A percentile compares a stretch with the other conserved stretches of the same genome.
Conservation (phyloP, 306 rosid genomes). For the Pyrus bretschneideri region DNA sequence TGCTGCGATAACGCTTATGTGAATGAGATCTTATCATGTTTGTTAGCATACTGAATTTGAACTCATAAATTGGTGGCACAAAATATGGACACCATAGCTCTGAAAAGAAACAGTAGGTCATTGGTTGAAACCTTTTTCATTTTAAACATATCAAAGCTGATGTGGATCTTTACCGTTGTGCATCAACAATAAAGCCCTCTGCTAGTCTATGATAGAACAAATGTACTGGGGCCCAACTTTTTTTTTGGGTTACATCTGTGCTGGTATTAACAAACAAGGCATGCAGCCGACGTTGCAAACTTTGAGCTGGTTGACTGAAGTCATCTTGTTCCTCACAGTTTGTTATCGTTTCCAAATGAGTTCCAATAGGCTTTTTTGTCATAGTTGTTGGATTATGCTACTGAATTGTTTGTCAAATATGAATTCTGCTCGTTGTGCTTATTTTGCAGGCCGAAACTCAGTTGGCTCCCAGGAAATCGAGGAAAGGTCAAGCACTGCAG, state of each 20-base stretch:
- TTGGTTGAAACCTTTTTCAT: background rate
- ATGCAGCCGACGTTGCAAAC: background rate
- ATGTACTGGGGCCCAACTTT: background rate
- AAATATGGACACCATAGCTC: background rate
- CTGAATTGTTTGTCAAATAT: background rate
- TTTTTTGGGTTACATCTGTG: background rate
- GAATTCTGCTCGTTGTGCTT: background rate
- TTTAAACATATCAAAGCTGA: background rate
- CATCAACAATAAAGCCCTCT: background rate
- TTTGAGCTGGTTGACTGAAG: background rate
- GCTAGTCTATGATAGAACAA: background rate
- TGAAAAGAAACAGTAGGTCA: background rate
- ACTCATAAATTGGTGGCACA: background rate
- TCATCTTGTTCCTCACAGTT: background rate
- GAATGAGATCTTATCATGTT: background rate
- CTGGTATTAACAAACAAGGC: background rate
- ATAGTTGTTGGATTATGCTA: background rate
- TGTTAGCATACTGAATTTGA: background rate
- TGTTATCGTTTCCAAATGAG: background rate
- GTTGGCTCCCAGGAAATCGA: constrained; percentile 61
- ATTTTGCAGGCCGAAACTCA: constrained; percentile 62
- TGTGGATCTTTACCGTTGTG: background rate
- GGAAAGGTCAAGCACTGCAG: constrained; percentile 52
- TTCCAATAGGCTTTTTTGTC: background rate
- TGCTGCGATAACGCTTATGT: background rate